Percentiles rank a stretch among this genome's conserved stretches.
Conservation (phyloP, 108 stramenopile species). For the Cyclotella kingstonii region DNA sequence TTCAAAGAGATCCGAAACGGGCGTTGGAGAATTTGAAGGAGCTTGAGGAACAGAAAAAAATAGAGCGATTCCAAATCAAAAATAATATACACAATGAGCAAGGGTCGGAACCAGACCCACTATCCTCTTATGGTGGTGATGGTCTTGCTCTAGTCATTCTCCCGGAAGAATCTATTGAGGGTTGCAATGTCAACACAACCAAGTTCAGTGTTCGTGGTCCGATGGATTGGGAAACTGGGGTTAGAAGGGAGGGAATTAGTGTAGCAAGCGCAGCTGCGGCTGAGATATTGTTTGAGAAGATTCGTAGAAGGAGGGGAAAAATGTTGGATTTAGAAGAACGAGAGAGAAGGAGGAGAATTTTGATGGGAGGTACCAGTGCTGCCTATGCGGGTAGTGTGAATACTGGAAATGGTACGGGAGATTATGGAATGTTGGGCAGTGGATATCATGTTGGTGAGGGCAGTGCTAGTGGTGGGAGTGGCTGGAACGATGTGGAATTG, state of each 20-base stretch:
- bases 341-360: background rate
- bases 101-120: too few relatives aligned
- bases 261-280: slow-evolving; percentile 67
- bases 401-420: too few relatives aligned
- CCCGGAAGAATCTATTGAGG: slow-evolving; percentile 52
- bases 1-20: too few relatives aligned
- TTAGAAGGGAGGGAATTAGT: slow-evolving; percentile 53
- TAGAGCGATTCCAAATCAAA: slow-evolving; percentile 57
- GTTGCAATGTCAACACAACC: slow-evolving; percentile 25
- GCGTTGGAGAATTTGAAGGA: too few relatives aligned
- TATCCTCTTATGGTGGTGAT: slow-evolving; percentile 55
- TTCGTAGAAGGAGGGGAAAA: slow-evolving; percentile 42
- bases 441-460: too few relatives aligned
- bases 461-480: too few relatives aligned
- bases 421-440: too few relatives aligned
- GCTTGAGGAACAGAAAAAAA: slow-evolving; percentile 49
- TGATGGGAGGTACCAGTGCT: too few relatives aligned
- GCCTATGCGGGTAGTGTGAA: too few relatives aligned
- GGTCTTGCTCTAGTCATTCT: slow-evolving; percentile 68
- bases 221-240: slow-evolving; percentile 51
- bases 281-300: slow-evolving; percentile 67
- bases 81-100: too few relatives aligned
- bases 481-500: too few relatives aligned
- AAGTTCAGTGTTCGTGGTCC: slow-evolving; percentile 47
- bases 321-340: slow-evolving; percentile 22